Base-by-base conservation (phyloP, 495 filamentous ascomycete species). In the Tetracladium marchalianum region DNA sequence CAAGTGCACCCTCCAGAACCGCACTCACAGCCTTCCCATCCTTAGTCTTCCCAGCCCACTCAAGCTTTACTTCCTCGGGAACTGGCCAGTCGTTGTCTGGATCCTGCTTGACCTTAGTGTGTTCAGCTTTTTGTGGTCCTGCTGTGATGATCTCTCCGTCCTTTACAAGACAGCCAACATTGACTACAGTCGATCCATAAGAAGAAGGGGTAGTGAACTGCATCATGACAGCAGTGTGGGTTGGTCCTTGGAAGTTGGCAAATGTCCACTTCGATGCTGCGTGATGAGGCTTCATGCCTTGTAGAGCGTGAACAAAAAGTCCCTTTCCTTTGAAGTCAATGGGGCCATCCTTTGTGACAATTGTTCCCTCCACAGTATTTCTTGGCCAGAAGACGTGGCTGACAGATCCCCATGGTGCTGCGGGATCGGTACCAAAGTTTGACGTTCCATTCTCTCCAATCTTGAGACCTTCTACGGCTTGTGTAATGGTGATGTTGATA, bases 231-330 rank as follows among this genome's bases (percentile, higher is more conserved):
- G 89, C 90, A 11, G 88, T 88, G 65, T 84, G 84, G 5, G 70
- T 87, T 8, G 87, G 85, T 4, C 84, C 82, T 61, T 96, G 88
- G 70, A 95, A 97, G 65, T 89, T 80, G 61, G 77, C 66, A 63
- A 96, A 97, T 62, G 90, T 94, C 92, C 92, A 98, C 50, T 77
- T 82, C 13, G 89, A 81, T 46, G 90, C 92, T 35, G 88, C 88
- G 66, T 97, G 93, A 62, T 98, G 92, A 11, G 92, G 92, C 72
- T 97, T 98, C 93, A 97, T 97, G 53, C 88, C 92, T 63, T 98
- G 92, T 34, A 97, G 69, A 31, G 87, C 88, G 62, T 87, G 81
- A 52, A 79, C 69, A 63, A 88, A 85, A 51, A 93, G 65, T 18
- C 78, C 88, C 49, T 68, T 76, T 35, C 92, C 92, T 44, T 76